A percentile compares a stretch with the other conserved stretches of the same genome.
Conservation (phyloP, 805 yeast species). For the Metschnikowia similis region DNA sequence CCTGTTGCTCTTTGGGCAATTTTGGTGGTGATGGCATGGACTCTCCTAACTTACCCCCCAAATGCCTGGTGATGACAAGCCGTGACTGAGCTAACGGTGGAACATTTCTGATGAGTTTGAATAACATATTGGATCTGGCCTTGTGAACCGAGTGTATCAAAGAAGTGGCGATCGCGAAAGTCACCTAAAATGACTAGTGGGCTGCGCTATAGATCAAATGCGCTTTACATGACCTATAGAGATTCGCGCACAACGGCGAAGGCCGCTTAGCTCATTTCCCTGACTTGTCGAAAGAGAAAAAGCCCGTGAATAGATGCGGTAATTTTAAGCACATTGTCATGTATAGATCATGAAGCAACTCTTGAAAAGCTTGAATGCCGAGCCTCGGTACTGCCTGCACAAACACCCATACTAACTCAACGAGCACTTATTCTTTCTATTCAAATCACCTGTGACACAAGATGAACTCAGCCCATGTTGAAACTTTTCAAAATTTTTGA, state of each 20-base stretch:
- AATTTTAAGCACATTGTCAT: too few species aligned
- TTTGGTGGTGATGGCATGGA: conserved; percentile 55
- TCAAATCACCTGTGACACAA: not conserved
- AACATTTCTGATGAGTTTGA: not conserved
- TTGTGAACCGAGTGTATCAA: not conserved
- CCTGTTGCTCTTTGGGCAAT: conserved; percentile 76
- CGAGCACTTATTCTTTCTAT: not conserved
- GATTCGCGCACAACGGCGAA: not conserved
- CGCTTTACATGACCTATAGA: not conserved
- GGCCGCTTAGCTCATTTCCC: not conserved
- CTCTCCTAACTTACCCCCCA: conserved; percentile 19
- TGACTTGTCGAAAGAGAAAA: not conserved
- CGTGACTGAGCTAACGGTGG: not conserved
- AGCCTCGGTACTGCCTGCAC: not conserved
- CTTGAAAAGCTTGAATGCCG: not conserved
- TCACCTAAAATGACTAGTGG: not conserved
- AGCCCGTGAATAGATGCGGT: too few species aligned
- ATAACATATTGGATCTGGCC: not conserved
- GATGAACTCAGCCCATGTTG: not conserved
- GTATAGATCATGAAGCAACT: not conserved
- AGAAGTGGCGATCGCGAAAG: not conserved
- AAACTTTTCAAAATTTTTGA: not conserved
- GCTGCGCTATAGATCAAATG: not conserved
- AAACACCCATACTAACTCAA: too few species aligned
- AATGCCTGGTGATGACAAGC: not conserved